These are phyloP conservation scores for Polytrichum formosum DNA, from an alignment of 225 moss, liverwort and hornwort genomes.

Conservation along the genomic window DNA sequence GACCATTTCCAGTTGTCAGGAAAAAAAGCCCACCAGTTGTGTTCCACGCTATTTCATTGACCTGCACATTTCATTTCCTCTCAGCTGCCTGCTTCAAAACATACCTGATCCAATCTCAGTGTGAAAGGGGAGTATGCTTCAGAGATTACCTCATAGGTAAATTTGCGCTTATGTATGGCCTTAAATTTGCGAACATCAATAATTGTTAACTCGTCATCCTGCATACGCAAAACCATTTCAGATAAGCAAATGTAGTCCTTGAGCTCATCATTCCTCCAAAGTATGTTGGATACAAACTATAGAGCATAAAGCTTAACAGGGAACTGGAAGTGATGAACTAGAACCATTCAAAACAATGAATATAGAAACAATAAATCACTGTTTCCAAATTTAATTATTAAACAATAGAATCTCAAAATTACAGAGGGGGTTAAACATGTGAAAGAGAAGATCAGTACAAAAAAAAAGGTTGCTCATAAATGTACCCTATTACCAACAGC, in stretches of 20 bases:
- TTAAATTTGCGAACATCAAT: constrained; percentile 98
- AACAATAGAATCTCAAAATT: too few relatives aligned
- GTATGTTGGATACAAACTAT: too few relatives aligned
- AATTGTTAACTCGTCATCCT: constrained; percentile 98
- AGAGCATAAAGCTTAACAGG: too few relatives aligned
- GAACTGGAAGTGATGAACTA: too few relatives aligned
- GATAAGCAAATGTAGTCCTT: constrained; percentile 5
- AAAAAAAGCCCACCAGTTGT: constrained; percentile 97
- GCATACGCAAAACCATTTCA: constrained; percentile 18
- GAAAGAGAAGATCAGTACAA: too few relatives aligned
- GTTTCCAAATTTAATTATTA: too few relatives aligned
- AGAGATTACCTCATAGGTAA: constrained; percentile 76
- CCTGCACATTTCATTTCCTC: constrained; percentile 40
- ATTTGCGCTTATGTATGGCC: constrained; percentile 96
- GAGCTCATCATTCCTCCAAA: not conserved
- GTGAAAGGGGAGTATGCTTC: not conserved
- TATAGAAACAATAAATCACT: too few relatives aligned
- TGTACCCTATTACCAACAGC: constrained; percentile 96
- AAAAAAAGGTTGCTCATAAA: too few relatives aligned
- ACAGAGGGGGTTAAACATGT: too few relatives aligned
- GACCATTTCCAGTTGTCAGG: constrained; percentile 93
- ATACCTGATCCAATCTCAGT: not conserved
- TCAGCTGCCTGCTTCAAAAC: constrained; percentile 14
- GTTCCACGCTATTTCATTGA: constrained; percentile 99
- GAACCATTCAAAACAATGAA: too few relatives aligned